Percentiles rank a stretch among this genome's conserved stretches.
Conservation (phyloP, 768 basidiomycete genomes). For the Lepiota brunneoincarnata region DNA sequence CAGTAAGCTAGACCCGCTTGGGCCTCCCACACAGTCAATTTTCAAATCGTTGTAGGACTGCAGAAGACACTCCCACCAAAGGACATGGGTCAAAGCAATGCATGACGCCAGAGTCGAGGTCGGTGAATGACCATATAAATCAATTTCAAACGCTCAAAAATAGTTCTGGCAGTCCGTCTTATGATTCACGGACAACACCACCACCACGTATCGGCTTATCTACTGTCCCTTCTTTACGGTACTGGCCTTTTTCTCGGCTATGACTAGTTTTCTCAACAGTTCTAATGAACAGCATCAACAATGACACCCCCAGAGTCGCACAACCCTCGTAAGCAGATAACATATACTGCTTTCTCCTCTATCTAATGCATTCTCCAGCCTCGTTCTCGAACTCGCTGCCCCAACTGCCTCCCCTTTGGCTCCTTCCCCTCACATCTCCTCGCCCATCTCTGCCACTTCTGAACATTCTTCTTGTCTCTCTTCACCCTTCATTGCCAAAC, state of each 20-base stretch:
- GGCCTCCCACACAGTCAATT: slow-evolving; percentile 8
- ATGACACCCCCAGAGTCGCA: neutral
- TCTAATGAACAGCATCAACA: neutral
- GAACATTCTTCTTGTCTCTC: slow-evolving; percentile 35
- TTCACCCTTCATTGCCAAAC: slow-evolving; percentile 45
- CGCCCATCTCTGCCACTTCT: slow-evolving; percentile 25
- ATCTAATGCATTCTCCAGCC: neutral
- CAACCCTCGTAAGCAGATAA: slow-evolving; percentile 1
- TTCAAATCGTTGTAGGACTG: slow-evolving; percentile 12
- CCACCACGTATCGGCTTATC: slow-evolving; percentile 12
- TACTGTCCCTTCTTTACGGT: slow-evolving; percentile 11
- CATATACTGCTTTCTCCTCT: neutral
- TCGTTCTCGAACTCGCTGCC: slow-evolving; percentile 4
- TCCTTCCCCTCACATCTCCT: slow-evolving; percentile 21
- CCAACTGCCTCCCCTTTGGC: slow-evolving; percentile 21
- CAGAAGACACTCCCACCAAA: slow-evolving; percentile 19
- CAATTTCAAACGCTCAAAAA: neutral
- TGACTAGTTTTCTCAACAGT: neutral
- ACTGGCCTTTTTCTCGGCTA: neutral
- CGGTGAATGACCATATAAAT: slow-evolving; percentile 7
- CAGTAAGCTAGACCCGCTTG: slow-evolving; percentile 12
- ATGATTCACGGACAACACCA: slow-evolving; percentile 17
- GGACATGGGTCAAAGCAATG: slow-evolving; percentile 30
- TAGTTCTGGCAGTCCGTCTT: slow-evolving; percentile 17
- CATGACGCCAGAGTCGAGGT: slow-evolving; percentile 49